Base-by-base conservation (phyloP, 148 eudicot species). In the Persicaria tinctoria region DNA sequence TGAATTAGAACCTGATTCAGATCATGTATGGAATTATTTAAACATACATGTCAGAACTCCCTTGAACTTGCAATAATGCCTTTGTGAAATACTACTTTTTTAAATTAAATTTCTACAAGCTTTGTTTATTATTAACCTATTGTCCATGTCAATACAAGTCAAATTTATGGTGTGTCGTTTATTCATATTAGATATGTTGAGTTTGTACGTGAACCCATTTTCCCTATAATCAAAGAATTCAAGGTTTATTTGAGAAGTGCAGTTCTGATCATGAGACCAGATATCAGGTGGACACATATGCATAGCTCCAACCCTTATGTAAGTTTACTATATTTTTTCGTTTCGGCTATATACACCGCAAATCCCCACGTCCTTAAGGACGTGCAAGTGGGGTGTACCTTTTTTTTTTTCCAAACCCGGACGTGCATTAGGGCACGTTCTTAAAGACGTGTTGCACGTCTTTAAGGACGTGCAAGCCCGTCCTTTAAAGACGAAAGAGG, bases 1-100 rank as follows among this genome's bases (percentile, higher is more conserved):
- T 89, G 98, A 92, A 81, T 86, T 95, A 80, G 98, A 95, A 82
- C 97, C 98, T 53, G 98, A 92, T 76, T 87, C 97, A 56, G 98
- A 95, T 88, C 98, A 97, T 81, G 91, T 95, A 72, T 87, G 97
- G 93, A 93, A 90, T 80, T 95, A 95, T 83, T 80, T 95, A 77
- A 90, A 85, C 80, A 88, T 92, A 86, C 97, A 95, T 96, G 98
- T 95, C 56, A 83, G 86, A 47, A 46, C 5, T 48, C 23, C 53
- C 51, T 23, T 63, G 45, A 18, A 60, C 78, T 70, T 74, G 16
- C 4, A 53, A 53, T 17, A 53, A 53, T 5, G 13, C 17, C 12
- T 53, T 53, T 53, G 17, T 11, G 7, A 12, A 53, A 12, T 53
- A 5, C 56, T 53, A 2, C 16, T 53, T 53, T 17, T 12, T 53